These are phyloP conservation scores for Penicillium hordei DNA, from an alignment of 2,329 filamentous ascomycete genomes.

Conservation along the genomic window DNA sequence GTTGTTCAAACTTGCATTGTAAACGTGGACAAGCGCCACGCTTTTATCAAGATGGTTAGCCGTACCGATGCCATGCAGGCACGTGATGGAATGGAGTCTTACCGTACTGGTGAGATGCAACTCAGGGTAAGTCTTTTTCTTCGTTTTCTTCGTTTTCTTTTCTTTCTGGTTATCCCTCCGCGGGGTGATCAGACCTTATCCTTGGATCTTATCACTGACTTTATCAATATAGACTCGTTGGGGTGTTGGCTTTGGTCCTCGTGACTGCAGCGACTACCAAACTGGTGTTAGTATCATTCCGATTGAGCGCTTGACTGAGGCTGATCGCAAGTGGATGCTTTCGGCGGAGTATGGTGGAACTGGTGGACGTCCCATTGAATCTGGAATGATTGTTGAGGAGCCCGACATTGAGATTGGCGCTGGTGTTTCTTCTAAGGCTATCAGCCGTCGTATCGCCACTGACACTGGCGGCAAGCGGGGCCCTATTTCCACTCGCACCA, in stretches of 20 bases:
- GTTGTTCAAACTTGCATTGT: constrained; percentile 96
- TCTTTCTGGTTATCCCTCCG: background rate
- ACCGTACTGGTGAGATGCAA: constrained; percentile 69
- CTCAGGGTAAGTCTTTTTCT: constrained; percentile 59
- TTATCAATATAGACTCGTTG: constrained; percentile 69
- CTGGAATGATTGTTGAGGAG: constrained; percentile 88
- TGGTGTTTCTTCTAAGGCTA: constrained; percentile 86
- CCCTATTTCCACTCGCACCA: constrained; percentile 47
- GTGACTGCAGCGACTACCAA: constrained; percentile 94
- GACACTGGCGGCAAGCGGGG: constrained; percentile 52
- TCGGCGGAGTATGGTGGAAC: constrained; percentile 92
- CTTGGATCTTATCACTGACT: background rate
- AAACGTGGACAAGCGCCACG: constrained; percentile 96
- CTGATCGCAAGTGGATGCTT: constrained; percentile 95
- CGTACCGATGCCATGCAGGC: constrained; percentile 80
- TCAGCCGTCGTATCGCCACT: constrained; percentile 53
- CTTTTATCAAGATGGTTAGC: constrained; percentile 97
- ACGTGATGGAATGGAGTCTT: constrained; percentile 83
- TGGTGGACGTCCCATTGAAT: constrained; percentile 75
- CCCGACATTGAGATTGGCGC: constrained; percentile 98
- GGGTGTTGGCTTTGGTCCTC: constrained; percentile 95
- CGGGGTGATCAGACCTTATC: background rate
- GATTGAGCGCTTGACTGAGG: constrained; percentile 87
- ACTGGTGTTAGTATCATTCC: constrained; percentile 92
- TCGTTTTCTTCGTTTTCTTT: background rate